Conservation (phyloP, 2,329 filamentous ascomycete species). For the Calonectria pteridis region DNA sequence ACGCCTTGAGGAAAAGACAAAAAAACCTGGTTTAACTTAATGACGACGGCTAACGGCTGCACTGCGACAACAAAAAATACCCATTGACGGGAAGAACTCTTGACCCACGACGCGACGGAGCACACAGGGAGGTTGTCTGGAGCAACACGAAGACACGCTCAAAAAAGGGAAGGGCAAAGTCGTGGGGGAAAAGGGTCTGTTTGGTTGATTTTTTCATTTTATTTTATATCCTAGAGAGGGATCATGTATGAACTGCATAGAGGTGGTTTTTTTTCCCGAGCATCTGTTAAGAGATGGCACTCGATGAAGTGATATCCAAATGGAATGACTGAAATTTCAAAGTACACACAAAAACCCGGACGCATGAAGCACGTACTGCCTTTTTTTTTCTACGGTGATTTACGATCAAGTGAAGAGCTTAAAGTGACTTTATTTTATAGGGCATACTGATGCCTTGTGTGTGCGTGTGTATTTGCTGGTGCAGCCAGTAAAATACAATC, state of each 20-base stretch:
- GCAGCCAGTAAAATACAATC: not conserved
- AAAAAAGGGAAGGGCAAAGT: slow-evolving; percentile 23
- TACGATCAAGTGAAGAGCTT: not conserved
- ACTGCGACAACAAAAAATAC: slow-evolving; percentile 44
- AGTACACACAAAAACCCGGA: not conserved
- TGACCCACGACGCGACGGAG: slow-evolving; percentile 19
- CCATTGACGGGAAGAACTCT: slow-evolving; percentile 26
- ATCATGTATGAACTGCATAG: slow-evolving; percentile 44
- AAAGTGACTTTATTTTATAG: not conserved
- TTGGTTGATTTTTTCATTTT: slow-evolving; percentile 26
- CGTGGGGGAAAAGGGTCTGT: slow-evolving; percentile 28
- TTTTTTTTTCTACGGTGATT: not conserved
- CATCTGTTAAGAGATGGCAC: slow-evolving; percentile 12
- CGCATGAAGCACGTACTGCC: not conserved
- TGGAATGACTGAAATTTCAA: slow-evolving; percentile 36
- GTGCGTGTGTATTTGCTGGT: not conserved
- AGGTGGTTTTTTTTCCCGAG: slow-evolving; percentile 17
- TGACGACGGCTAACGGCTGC: slow-evolving; percentile 48
- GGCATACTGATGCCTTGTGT: not conserved
- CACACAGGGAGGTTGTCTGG: slow-evolving; percentile 15
- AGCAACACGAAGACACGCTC: slow-evolving; percentile 19
- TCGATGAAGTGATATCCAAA: slow-evolving; percentile 40
- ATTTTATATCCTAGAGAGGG: slow-evolving; percentile 36
- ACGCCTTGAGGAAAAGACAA: slow-evolving; percentile 37
- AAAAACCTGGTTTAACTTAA: slow-evolving; percentile 41